phyloP scores from a whole-genome alignment of 2,329 filamentous ascomycete genomes.

The Nannizziopsis arthrosporioides region DNA sequence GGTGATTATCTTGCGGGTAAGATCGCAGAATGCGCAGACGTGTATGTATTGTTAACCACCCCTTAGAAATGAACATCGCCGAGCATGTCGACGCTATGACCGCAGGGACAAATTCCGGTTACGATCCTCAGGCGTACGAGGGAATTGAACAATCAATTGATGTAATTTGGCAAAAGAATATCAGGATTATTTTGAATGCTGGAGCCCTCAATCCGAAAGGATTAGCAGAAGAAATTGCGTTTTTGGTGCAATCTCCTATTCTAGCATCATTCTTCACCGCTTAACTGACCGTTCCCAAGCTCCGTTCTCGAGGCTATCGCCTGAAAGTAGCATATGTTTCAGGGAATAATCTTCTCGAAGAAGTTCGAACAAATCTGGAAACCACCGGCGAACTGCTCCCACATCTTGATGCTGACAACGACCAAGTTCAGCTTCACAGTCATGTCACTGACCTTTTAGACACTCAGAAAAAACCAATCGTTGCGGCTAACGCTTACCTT shows the following conservation, averaged over 20 bases:
- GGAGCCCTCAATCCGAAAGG: slow-evolving; percentile 45
- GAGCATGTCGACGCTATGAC: slow-evolving; percentile 35
- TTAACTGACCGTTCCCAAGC: slow-evolving; percentile 17
- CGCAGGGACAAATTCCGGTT: slow-evolving; percentile 34
- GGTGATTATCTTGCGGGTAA: slow-evolving; percentile 42
- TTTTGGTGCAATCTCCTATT: slow-evolving; percentile 23
- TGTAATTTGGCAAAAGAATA: slow-evolving; percentile 37
- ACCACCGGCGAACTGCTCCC: slow-evolving; percentile 24
- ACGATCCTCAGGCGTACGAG: slow-evolving; percentile 40
- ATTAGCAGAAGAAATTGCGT: slow-evolving; percentile 37
- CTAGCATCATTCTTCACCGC: neutral
- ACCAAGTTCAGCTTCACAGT: slow-evolving; percentile 25
- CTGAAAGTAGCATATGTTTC: slow-evolving; percentile 37
- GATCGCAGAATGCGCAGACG: neutral
- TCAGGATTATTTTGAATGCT: slow-evolving; percentile 47
- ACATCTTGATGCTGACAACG: slow-evolving; percentile 35
- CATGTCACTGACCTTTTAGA: slow-evolving; percentile 31
- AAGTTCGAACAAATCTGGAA: slow-evolving; percentile 24
- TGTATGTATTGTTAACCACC: slow-evolving; percentile 8
- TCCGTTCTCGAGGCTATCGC: slow-evolving; percentile 24
- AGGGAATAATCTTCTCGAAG: slow-evolving; percentile 34
- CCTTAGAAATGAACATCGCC: slow-evolving; percentile 36
- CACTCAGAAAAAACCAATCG: slow-evolving; percentile 27
- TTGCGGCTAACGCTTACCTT: slow-evolving; percentile 43
- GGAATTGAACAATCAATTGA: slow-evolving; percentile 38